Evolutionary conservation across 176 grass and related monocot genomes (phyloP), one percentile per base, ranked within the genome.

Genomic region (Eleusine coracana): DNA sequence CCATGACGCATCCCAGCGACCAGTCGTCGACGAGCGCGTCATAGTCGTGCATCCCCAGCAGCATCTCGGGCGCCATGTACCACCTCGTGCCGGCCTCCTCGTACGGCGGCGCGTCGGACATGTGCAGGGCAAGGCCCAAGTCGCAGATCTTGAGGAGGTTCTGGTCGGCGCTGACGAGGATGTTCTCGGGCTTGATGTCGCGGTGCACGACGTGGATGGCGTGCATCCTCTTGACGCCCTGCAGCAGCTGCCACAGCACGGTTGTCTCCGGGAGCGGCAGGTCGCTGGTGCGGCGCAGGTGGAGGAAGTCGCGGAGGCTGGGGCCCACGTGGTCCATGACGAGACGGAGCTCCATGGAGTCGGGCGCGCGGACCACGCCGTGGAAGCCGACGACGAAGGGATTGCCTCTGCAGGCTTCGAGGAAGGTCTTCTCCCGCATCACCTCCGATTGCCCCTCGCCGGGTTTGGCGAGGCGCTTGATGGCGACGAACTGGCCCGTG

Each of bases 161-260:
- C 23, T 1, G 37, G 15, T 63, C 5, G 31, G 40, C 46, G 20
- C 17, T 23, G 44, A 84, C 67, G 21, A 98, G 91, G 70, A 98
- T 88, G 82, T 98, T 95, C 68, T 88, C 87, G 0, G 92, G 92
- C 82, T 98, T 98, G 67, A 98, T 92, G 80, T 98, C 95, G 2
- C 95, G 92, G 71, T 98, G 95, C 10, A 98, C 76, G 56, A 98
- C 87, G 90, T n/a, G 36, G 8, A 54, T 58, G 48, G 16, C 40
- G 68, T 88, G 80, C 45, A 88, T 68, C 56, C 31, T 67, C 73
- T 66, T 31, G 71, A 67, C 73, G 12, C 71, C 80, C 10, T 13
- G 44, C 9, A 88, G 72, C 25, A 88, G 81, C 73, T 88, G 86
- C 66, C 71, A 42, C 86, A 78, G 78, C 77, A 81, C 85, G 1